A percentile compares a stretch with the other conserved stretches of the same genome.
phyloP scores from a whole-genome alignment of 2,329 filamentous ascomycete genomes.

The Aspergillus sp. region DNA sequence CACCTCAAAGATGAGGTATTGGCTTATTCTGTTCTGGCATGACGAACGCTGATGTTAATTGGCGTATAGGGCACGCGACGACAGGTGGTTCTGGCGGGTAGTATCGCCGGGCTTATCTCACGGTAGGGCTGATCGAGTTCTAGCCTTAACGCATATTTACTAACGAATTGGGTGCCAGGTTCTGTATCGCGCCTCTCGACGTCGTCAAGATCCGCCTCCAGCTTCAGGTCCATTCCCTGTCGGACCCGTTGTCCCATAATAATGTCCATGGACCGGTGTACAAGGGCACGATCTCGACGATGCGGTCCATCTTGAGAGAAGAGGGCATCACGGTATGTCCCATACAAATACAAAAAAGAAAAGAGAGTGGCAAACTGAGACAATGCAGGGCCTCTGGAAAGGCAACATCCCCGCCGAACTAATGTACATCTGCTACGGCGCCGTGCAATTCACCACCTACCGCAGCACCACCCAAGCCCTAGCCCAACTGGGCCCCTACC shows the following conservation, averaged over 20 bases:
- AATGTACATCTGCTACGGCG: conserved; percentile 86
- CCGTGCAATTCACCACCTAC: conserved; percentile 84
- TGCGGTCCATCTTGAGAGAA: conserved; percentile 65
- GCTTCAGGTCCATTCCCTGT: conserved; percentile 77
- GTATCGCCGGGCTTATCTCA: conserved; percentile 74
- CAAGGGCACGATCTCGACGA: conserved; percentile 67
- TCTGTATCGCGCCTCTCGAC: conserved; percentile 89
- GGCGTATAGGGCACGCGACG: conserved; percentile 51
- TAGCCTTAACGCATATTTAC: neutral
- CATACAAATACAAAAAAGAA: neutral
- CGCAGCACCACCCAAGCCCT: conserved; percentile 63
- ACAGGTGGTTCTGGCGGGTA: conserved; percentile 60
- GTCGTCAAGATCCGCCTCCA: conserved; percentile 97
- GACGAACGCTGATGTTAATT: neutral
- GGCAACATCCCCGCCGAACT: conserved; percentile 93
- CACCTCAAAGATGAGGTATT: conserved; percentile 62
- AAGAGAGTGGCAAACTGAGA: neutral
- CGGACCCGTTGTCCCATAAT: conserved; percentile 58
- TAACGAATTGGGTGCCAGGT: conserved; percentile 44
- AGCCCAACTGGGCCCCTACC: conserved; percentile 42
- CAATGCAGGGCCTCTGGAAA: conserved; percentile 71
- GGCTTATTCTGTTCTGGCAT: conserved; percentile 1
- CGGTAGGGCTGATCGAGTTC: conserved; percentile 46
- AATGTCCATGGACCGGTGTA: conserved; percentile 43
- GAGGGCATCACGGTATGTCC: conserved; percentile 64